phyloP scores from a whole-genome alignment of 2,329 filamentous ascomycete species.

The Botrytis squamosa region DNA sequence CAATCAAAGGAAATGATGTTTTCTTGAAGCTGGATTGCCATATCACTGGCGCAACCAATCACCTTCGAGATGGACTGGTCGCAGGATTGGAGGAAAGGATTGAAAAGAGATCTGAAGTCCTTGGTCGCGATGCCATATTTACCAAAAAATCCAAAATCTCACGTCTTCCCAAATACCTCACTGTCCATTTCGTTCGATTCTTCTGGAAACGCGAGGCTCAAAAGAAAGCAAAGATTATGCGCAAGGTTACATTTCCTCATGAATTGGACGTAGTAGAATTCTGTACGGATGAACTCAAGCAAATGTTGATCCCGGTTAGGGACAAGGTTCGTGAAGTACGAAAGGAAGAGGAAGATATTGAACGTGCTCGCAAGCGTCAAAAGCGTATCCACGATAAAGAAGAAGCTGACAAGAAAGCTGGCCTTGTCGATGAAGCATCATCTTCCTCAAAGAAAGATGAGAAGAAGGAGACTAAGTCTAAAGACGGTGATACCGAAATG shows the following conservation, averaged over 20 bases:
- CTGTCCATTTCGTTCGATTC: constrained; percentile 96
- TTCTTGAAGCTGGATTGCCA: constrained; percentile 97
- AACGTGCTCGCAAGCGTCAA: constrained; percentile 87
- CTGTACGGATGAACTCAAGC: constrained; percentile 85
- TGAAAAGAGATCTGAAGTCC: constrained; percentile 78
- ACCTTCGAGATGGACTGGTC: constrained; percentile 82
- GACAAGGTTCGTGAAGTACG: constrained; percentile 94
- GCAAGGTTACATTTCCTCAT: constrained; percentile 93
- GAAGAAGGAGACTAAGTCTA: constrained; percentile 43
- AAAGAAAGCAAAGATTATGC: constrained; percentile 99
- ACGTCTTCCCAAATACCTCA: constrained; percentile 89
- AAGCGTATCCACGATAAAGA: constrained; percentile 61
- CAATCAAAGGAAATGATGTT: constrained; percentile 64
- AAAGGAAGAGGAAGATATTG: constrained; percentile 92
- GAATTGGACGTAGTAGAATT: constrained; percentile 94
- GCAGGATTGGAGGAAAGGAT: constrained; percentile 83
- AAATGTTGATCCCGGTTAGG: constrained; percentile 82
- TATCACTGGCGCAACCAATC: constrained; percentile 83
- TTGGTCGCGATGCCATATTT: constrained; percentile 78
- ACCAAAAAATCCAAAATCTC: constrained; percentile 91
- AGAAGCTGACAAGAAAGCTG: constrained; percentile 49
- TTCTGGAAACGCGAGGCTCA: constrained; percentile 95
- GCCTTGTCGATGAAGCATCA: constrained; percentile 45
- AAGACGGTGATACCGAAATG: constrained; percentile 72
- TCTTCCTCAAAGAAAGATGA: constrained; percentile 49